phyloP scores from a whole-genome alignment of 306 rosid species.

The Delonix regia region DNA sequence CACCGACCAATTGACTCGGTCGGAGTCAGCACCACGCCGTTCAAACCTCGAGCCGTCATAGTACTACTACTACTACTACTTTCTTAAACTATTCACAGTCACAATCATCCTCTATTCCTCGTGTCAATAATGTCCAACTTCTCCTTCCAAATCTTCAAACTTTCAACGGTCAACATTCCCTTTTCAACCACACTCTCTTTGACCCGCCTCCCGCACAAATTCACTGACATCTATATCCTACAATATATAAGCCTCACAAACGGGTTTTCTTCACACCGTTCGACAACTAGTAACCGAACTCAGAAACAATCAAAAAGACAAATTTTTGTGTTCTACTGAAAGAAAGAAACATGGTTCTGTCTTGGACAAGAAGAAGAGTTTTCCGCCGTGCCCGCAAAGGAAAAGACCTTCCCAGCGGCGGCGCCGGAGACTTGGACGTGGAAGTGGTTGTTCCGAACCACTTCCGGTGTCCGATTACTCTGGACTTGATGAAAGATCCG shows the following conservation, averaged over 20 bases:
- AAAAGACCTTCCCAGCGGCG: constrained; percentile 26
- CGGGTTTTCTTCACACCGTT: background rate
- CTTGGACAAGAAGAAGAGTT: constrained; percentile 62
- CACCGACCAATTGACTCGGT: constrained; percentile 10
- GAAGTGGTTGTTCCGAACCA: constrained; percentile 61
- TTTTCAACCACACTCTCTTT: constrained; percentile 29
- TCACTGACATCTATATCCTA: background rate
- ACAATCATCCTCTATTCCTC: background rate
- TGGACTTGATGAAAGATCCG: constrained; percentile 85
- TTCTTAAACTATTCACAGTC: background rate
- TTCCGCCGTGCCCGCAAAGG: constrained; percentile 41
- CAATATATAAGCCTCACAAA: constrained; percentile 33
- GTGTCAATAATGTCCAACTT: background rate
- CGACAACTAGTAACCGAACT: background rate
- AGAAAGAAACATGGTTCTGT: constrained; percentile 54
- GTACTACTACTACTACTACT: background rate
- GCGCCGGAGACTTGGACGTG: constrained; percentile 37
- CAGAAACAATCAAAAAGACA: background rate
- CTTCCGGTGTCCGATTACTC: constrained; percentile 73
- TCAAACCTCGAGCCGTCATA: background rate
- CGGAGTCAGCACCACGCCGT: background rate
- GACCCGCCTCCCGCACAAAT: constrained; percentile 37
- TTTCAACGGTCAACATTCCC: constrained; percentile 46
- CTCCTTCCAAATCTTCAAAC: constrained; percentile 5
- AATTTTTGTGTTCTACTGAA: too few relatives aligned